These are phyloP conservation scores for Iberis pinnata DNA, from an alignment of 345 rosid species.

Conservation along the genomic window DNA sequence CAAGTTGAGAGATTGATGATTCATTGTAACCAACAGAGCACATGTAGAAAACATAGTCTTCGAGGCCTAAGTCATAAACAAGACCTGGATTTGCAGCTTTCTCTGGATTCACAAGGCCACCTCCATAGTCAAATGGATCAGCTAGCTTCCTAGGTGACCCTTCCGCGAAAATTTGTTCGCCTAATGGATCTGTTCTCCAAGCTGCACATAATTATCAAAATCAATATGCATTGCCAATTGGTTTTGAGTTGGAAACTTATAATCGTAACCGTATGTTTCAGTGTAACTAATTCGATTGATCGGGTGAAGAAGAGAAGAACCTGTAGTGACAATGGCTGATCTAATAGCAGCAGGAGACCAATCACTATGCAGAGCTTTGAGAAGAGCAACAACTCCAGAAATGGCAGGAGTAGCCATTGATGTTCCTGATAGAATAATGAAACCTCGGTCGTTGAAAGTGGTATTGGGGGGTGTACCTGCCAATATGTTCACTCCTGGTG, in stretches of 20 bases:
- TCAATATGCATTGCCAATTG: neutral
- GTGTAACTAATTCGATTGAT: no score
- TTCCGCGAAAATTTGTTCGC: constrained; percentile 40
- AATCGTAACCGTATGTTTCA: no score
- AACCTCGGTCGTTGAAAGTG: constrained; percentile 24
- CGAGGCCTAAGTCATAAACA: constrained; percentile 41
- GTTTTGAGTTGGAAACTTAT: neutral
- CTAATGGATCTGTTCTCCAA: constrained; percentile 34
- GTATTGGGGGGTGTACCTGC: constrained; percentile 27
- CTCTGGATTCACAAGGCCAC: constrained; percentile 57
- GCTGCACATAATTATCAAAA: constrained; percentile 29
- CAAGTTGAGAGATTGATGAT: constrained; percentile 41
- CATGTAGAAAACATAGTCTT: constrained; percentile 44
- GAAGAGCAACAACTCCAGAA: constrained; percentile 37
- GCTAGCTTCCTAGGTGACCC: constrained; percentile 36
- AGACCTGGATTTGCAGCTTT: constrained; percentile 54
- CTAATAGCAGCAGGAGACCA: constrained; percentile 46
- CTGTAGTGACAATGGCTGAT: constrained; percentile 46
- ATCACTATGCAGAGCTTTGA: constrained; percentile 30
- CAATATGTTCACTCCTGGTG: no score
- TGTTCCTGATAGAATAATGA: constrained; percentile 32
- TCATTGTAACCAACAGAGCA: constrained; percentile 42
- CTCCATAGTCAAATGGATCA: constrained; percentile 47
- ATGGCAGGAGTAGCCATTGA: constrained; percentile 39
- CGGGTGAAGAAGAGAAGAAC: constrained; percentile 20